phyloP scores from a whole-genome alignment of 176 grass and related monocot genomes.

The Dactylis glomerata region DNA sequence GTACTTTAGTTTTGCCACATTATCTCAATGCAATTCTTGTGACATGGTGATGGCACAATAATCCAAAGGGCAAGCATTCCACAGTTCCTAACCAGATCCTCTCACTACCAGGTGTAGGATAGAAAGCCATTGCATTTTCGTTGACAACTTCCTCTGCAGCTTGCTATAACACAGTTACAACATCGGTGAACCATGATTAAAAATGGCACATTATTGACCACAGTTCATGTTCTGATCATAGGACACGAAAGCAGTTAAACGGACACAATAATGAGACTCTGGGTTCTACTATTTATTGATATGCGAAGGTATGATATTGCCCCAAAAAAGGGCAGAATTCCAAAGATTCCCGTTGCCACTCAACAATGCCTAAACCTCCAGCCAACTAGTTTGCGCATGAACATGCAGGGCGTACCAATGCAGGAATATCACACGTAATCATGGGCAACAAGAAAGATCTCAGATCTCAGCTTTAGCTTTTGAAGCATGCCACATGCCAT shows the following conservation, averaged over 20 bases:
- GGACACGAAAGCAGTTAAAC: not conserved
- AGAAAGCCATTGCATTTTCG: not conserved
- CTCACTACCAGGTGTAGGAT: not conserved
- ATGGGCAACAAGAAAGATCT: conserved; percentile 24
- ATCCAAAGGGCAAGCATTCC: not conserved
- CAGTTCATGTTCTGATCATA: not conserved
- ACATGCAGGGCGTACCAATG: conserved; percentile 7
- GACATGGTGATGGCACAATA: not conserved
- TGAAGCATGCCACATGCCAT: conserved; percentile 30
- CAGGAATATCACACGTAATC: conserved; percentile 20
- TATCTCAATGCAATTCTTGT: not conserved
- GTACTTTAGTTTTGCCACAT: not conserved
- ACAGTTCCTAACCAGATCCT: not conserved
- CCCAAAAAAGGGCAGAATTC: not conserved
- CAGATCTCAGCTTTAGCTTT: conserved; percentile 43
- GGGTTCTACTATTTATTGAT: not conserved
- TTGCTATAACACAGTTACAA: not conserved
- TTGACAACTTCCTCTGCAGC: not conserved
- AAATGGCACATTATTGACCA: not conserved
- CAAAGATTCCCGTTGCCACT: conserved; percentile 2
- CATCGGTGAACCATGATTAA: not conserved
- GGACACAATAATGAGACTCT: not conserved
- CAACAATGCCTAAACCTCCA: not conserved
- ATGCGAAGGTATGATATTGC: conserved; percentile 1
- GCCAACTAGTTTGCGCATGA: conserved; percentile 7